Conservation (phyloP, 139 green algal species). For the Coccomyxa sp. region DNA sequence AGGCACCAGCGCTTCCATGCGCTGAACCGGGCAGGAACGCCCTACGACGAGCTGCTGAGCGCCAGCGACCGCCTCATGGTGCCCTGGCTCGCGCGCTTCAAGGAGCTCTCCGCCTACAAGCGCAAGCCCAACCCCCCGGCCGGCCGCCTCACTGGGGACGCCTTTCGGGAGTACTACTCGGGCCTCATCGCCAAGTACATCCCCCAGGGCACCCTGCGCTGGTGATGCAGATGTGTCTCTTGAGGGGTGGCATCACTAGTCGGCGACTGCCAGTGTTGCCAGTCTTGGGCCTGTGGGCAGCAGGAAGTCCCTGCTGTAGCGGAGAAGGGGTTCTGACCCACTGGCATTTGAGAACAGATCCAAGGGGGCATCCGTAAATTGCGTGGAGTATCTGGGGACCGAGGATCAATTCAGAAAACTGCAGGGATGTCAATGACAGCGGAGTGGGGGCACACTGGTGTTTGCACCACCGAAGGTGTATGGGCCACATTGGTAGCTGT, state of each 20-base stretch:
- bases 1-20: constrained; percentile 46
- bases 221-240: constrained; percentile 18
- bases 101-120: constrained; percentile 45
- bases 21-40: constrained; percentile 26
- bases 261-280: too few relatives aligned
- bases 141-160: constrained; percentile 33
- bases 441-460: too few relatives aligned
- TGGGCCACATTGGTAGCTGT: too few relatives aligned
- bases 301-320: too few relatives aligned
- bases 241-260: background rate
- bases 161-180: constrained; percentile 57
- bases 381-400: too few relatives aligned
- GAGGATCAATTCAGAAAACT: too few relatives aligned
- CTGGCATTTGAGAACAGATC: too few relatives aligned
- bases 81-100: constrained; percentile 66
- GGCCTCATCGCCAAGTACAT: constrained; percentile 70
- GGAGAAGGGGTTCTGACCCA: too few relatives aligned
- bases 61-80: constrained; percentile 52
- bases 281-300: too few relatives aligned
- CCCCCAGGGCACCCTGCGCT: constrained; percentile 38
- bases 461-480: too few relatives aligned
- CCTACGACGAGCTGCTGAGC: constrained; percentile 67
- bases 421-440: too few relatives aligned
- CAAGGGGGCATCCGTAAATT: too few relatives aligned
- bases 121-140: constrained; percentile 2